Evolutionary conservation across 2,329 filamentous ascomycete species (phyloP).

Genomic region (Monilinia laxa): DNA sequence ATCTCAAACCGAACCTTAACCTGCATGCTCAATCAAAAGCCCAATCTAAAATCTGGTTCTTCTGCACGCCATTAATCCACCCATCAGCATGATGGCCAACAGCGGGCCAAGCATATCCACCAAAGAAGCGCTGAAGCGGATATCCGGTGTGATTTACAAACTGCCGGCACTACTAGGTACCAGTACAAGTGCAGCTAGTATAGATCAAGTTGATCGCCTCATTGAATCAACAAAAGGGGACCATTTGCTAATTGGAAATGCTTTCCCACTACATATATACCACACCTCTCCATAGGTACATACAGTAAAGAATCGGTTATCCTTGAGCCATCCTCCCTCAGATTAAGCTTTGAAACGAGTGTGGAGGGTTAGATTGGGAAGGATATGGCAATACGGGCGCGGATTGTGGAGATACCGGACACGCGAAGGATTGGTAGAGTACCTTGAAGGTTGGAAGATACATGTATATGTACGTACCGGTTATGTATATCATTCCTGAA

Average conservation of each 20-base stretch:
- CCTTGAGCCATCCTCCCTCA: background rate
- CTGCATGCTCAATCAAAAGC: too few relatives aligned
- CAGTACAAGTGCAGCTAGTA: too few relatives aligned
- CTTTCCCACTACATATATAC: background rate
- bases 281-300: background rate
- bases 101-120: background rate
- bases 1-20: too few relatives aligned
- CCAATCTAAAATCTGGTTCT: background rate
- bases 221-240: background rate
- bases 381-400: background rate
- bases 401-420: background rate
- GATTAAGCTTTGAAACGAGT: background rate
- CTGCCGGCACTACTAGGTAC: background rate
- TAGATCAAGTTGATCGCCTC: background rate
- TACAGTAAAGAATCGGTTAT: too few relatives aligned
- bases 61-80: constrained; percentile 3
- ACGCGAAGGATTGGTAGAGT: background rate
- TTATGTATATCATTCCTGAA: background rate
- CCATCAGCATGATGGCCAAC: background rate
- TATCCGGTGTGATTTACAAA: constrained; percentile 2
- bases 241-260: background rate
- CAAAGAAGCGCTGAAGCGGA: background rate
- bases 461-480: background rate
- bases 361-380: background rate
- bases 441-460: background rate